Percentiles rank a stretch among this genome's conserved stretches.
These are phyloP conservation scores for Salix purpurea DNA, from an alignment of 345 rosid species.

Conservation along the genomic window DNA sequence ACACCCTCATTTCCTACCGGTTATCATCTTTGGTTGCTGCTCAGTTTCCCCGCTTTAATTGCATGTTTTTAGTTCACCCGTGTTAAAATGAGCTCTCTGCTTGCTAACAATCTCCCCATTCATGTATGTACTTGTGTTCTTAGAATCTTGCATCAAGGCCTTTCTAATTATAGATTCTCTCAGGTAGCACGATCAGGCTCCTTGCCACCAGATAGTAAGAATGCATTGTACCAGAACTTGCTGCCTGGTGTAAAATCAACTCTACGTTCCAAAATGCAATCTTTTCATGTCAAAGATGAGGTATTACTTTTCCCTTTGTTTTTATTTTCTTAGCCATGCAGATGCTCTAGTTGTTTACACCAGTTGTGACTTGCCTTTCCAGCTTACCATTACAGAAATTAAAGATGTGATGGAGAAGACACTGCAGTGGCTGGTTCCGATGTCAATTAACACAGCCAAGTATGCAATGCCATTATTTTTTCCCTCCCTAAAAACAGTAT, in stretches of 20 bases:
- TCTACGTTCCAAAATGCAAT: constrained; percentile 52
- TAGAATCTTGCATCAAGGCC: background rate
- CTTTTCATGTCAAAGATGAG: constrained; percentile 54
- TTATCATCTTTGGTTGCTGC: background rate
- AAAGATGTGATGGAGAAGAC: constrained; percentile 85
- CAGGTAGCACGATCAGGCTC: constrained; percentile 71
- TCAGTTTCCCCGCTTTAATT: background rate
- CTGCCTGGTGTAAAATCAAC: constrained; percentile 59
- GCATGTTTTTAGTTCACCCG: background rate
- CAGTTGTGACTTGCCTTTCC: constrained; percentile 17
- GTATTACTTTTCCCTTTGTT: constrained; percentile 27
- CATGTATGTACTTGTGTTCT: background rate
- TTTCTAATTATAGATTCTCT: background rate
- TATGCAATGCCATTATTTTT: constrained; percentile 24
- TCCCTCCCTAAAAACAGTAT: background rate
- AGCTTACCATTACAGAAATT: constrained; percentile 55
- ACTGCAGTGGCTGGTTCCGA: constrained; percentile 75
- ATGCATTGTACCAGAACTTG: constrained; percentile 58
- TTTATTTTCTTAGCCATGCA: background rate
- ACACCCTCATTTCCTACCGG: background rate
- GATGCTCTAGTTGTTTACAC: background rate
- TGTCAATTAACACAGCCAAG: constrained; percentile 82
- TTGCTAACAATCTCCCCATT: background rate
- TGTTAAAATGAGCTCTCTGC: background rate
- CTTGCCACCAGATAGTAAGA: constrained; percentile 63